Evolutionary conservation across 768 basidiomycete genomes (phyloP).

Genomic region (Hygrocybe punicea): DNA sequence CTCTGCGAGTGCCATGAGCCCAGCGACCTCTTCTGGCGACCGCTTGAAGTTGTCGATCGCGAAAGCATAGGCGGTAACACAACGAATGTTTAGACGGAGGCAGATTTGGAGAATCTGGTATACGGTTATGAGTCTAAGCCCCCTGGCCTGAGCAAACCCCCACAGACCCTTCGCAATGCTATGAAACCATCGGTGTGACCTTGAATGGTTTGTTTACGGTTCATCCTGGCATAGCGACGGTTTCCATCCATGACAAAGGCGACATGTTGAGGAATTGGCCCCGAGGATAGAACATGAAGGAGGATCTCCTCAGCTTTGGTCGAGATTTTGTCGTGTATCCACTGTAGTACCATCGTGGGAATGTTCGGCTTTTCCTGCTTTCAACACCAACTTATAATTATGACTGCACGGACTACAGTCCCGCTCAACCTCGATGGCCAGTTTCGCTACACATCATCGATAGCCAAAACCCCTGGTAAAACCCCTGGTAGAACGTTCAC

Average conservation of each 20-base stretch:
- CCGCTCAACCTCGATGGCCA: too few relatives aligned
- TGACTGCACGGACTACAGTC: too few relatives aligned
- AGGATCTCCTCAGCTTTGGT: conserved; percentile 45
- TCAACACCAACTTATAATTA: too few relatives aligned
- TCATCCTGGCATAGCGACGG: conserved; percentile 76
- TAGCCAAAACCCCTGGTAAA: too few relatives aligned
- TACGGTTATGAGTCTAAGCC: not conserved
- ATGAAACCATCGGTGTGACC: conserved; percentile 86
- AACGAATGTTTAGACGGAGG: conserved; percentile 69
- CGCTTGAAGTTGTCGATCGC: conserved; percentile 96
- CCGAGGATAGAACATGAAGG: conserved; percentile 66
- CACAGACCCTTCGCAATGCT: conserved; percentile 70
- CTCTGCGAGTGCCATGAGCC: conserved; percentile 83
- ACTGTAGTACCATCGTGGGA: not conserved
- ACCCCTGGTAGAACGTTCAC: too few relatives aligned
- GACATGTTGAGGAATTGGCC: conserved; percentile 85
- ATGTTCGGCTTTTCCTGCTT: too few relatives aligned
- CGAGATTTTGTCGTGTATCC: conserved; percentile 29
- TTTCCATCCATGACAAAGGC: conserved; percentile 99
- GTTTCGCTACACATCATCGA: too few relatives aligned
- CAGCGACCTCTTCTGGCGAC: conserved; percentile 77
- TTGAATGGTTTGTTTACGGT: conserved; percentile 60
- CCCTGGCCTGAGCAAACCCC: not conserved
- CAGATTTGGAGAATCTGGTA: conserved; percentile 81
- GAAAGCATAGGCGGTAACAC: conserved; percentile 96